A percentile compares a stretch with the other conserved stretches of the same genome.
Evolutionary conservation across 2,329 filamentous ascomycete genomes (phyloP).

Genomic region (Colletotrichum paranaense): DNA sequence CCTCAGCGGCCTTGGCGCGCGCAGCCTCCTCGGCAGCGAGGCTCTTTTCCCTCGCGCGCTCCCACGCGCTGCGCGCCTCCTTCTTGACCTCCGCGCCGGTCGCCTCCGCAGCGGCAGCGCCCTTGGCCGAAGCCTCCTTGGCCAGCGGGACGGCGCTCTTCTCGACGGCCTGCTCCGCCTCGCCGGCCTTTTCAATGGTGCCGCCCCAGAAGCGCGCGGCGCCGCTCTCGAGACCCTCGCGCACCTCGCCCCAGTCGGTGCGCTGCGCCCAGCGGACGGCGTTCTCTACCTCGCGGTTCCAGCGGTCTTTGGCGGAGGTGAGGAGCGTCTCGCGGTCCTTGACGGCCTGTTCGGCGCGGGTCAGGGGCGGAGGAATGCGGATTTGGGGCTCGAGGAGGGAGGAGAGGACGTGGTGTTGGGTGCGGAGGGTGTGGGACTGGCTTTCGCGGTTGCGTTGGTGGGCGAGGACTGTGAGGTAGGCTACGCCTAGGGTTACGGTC

Average conservation of each 20-base stretch:
- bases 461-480: conserved; percentile 77
- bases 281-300: conserved; percentile 79
- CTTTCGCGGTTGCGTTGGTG: conserved; percentile 75
- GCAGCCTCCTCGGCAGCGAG: conserved; percentile 30
- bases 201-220: conserved; percentile 57
- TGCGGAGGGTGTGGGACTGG: conserved; percentile 67
- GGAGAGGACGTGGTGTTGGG: conserved; percentile 66
- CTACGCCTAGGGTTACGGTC: conserved; percentile 77
- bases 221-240: conserved; percentile 66
- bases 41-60: conserved; percentile 37
- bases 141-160: conserved; percentile 32
- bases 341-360: conserved; percentile 61
- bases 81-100: conserved; percentile 36
- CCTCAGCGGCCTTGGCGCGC: conserved; percentile 29
- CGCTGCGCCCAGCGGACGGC: conserved; percentile 74
- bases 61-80: conserved; percentile 38
- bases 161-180: conserved; percentile 34
- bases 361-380: conserved; percentile 59
- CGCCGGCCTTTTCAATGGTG: conserved; percentile 48
- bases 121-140: conserved; percentile 46
- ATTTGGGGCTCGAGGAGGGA: conserved; percentile 61
- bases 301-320: conserved; percentile 79
- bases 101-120: conserved; percentile 41
- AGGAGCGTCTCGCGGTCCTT: conserved; percentile 66
- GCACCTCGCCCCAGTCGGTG: conserved; percentile 72